A percentile compares a stretch with the other conserved stretches of the same genome.
phyloP scores from a whole-genome alignment of 1,284 basidiomycete genomes.

The Marasmius fiardii region DNA sequence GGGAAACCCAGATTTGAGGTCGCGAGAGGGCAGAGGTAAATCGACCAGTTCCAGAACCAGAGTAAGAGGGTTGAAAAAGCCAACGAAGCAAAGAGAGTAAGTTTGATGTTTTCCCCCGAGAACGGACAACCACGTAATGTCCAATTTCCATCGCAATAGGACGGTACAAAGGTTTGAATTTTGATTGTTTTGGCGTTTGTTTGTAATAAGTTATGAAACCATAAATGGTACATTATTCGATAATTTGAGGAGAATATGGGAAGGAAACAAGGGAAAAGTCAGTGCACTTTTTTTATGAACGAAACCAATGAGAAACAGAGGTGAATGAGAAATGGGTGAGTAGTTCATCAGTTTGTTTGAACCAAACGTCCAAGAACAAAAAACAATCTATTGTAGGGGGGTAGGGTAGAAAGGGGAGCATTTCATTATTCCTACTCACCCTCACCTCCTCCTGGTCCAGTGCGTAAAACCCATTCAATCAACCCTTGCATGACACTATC shows the following conservation, averaged over 20 bases:
- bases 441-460: slow-evolving; percentile 25
- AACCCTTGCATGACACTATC: slow-evolving; percentile 75
- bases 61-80: neutral
- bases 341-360: slow-evolving; percentile 4
- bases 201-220: slow-evolving; percentile 1
- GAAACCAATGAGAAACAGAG: neutral
- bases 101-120: neutral
- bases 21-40: neutral
- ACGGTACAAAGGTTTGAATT: no score
- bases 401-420: slow-evolving; percentile 6
- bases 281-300: neutral
- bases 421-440: slow-evolving; percentile 16
- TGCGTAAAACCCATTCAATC: slow-evolving; percentile 9
- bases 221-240: slow-evolving; percentile 1
- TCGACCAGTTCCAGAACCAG: neutral
- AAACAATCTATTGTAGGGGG: neutral
- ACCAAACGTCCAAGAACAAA: slow-evolving; percentile 1
- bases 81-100: neutral
- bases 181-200: no score
- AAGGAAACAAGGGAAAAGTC: neutral
- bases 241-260: neutral
- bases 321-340: neutral
- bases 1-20: neutral
- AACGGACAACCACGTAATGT: neutral
- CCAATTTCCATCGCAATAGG: neutral